These are phyloP conservation scores for Dioscorea dumetorum DNA, from an alignment of 106 monocot genomes.

Conservation along the genomic window DNA sequence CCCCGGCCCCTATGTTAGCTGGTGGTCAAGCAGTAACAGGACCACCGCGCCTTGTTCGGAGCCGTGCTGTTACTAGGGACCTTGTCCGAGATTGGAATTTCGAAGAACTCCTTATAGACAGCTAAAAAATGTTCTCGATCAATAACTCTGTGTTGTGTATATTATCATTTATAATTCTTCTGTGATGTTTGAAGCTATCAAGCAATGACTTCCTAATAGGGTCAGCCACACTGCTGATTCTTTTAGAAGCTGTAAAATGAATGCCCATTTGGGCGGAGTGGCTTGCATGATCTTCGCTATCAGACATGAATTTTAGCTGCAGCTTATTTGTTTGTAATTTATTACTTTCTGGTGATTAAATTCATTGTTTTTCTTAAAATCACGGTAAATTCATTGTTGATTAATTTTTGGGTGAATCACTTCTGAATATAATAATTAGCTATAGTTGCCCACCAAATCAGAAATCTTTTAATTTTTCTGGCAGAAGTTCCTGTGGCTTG, in stretches of 20 bases:
- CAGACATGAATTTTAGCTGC: too few species aligned
- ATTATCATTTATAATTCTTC: not conserved
- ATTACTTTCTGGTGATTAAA: too few species aligned
- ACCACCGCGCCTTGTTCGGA: constrained; percentile 50
- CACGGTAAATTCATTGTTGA: too few species aligned
- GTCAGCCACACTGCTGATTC: constrained; percentile 2
- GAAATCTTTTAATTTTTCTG: too few species aligned
- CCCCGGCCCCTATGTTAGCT: constrained; percentile 27
- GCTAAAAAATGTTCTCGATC: constrained; percentile 3
- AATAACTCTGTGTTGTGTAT: not conserved
- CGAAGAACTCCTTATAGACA: constrained; percentile 24
- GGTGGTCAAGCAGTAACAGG: constrained; percentile 23
- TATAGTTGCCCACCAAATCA: too few species aligned
- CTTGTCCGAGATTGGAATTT: constrained; percentile 73
- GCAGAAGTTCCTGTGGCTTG: too few species aligned
- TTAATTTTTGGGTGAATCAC: too few species aligned
- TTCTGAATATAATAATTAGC: too few species aligned
- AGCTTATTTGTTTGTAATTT: too few species aligned
- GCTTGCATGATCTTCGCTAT: not conserved
- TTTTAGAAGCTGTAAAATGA: not conserved
- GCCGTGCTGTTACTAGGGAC: constrained; percentile 57
- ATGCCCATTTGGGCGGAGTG: not conserved
- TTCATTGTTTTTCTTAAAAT: too few species aligned
- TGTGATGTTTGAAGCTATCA: not conserved
- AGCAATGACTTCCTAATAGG: not conserved